phyloP scores from a whole-genome alignment of 1,284 basidiomycete species.

The Cystobasidium sp. region DNA sequence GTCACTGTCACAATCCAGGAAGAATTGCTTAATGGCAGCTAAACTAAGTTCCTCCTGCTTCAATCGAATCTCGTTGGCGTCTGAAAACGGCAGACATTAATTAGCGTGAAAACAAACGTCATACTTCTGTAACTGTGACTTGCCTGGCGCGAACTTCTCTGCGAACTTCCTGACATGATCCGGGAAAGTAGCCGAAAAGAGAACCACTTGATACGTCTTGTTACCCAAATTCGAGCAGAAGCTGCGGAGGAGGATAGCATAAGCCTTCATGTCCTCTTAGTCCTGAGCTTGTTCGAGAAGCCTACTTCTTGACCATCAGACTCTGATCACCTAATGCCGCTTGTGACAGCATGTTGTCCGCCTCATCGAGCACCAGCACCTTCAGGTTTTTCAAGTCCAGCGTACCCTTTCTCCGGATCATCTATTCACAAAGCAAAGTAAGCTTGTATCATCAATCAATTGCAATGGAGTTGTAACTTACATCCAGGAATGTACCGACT shows the following conservation, averaged over 20 bases:
- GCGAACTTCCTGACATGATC: conserved; percentile 90
- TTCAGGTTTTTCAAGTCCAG: conserved; percentile 77
- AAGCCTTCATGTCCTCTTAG: not conserved
- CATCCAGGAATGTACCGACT: conserved; percentile 90
- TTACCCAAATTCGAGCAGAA: conserved; percentile 35
- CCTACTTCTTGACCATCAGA: conserved; percentile 88
- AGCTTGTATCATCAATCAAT: not conserved
- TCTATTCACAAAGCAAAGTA: conserved; percentile 52
- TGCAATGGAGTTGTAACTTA: conserved; percentile 60
- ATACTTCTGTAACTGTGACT: not conserved
- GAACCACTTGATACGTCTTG: conserved; percentile 77
- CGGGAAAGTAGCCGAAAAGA: conserved; percentile 98
- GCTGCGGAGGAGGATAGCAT: not conserved
- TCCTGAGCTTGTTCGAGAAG: conserved; percentile 38
- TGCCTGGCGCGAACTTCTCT: conserved; percentile 80
- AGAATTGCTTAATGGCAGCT: conserved; percentile 95
- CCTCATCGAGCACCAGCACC: conserved; percentile 96
- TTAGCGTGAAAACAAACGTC: not conserved
- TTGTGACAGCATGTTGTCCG: conserved; percentile 98
- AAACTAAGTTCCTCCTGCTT: conserved; percentile 93
- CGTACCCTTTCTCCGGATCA: conserved; percentile 61
- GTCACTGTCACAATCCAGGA: conserved; percentile 74
- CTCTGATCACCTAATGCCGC: conserved; percentile 92
- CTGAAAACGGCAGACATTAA: conserved; percentile 47
- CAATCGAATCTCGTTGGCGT: conserved; percentile 94